Percentiles rank a stretch among this genome's conserved stretches.
Conservation (phyloP, 768 basidiomycete species). For the Rubroboletus pulcherrimus region DNA sequence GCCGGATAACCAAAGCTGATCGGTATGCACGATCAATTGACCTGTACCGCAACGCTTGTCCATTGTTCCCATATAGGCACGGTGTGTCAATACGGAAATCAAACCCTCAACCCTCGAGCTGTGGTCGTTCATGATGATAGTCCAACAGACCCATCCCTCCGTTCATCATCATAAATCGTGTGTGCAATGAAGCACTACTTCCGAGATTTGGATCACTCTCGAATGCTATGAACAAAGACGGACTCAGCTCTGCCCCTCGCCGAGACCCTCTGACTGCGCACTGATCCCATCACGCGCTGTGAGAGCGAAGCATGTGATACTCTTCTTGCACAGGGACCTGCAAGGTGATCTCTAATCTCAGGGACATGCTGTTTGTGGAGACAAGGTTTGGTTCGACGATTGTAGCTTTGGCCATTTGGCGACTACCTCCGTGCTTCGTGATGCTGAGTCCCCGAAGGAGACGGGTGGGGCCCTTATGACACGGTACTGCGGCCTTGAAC, state of each 20-base stretch:
- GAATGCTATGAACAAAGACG: background rate
- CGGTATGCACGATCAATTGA: background rate
- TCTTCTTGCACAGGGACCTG: background rate
- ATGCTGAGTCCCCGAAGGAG: too few species aligned
- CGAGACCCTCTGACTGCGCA: background rate
- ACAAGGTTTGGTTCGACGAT: conserved; percentile 2
- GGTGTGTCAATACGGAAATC: background rate
- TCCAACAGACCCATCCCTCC: too few species aligned
- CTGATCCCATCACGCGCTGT: background rate
- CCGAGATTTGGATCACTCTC: background rate
- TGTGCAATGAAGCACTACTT: background rate
- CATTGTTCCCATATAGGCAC: background rate
- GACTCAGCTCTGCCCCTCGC: background rate
- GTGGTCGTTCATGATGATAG: background rate
- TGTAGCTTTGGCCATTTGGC: background rate
- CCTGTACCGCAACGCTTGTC: background rate
- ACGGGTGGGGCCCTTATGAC: background rate
- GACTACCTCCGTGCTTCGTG: background rate
- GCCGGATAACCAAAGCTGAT: background rate
- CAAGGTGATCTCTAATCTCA: background rate
- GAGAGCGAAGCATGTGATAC: background rate
- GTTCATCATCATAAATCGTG: background rate
- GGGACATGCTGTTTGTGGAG: background rate
- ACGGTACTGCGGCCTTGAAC: background rate
- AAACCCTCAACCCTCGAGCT: conserved; percentile 5